Base-by-base conservation (phyloP, 441 rosid genomes). In the Pelargonium myrrhifolium region DNA sequence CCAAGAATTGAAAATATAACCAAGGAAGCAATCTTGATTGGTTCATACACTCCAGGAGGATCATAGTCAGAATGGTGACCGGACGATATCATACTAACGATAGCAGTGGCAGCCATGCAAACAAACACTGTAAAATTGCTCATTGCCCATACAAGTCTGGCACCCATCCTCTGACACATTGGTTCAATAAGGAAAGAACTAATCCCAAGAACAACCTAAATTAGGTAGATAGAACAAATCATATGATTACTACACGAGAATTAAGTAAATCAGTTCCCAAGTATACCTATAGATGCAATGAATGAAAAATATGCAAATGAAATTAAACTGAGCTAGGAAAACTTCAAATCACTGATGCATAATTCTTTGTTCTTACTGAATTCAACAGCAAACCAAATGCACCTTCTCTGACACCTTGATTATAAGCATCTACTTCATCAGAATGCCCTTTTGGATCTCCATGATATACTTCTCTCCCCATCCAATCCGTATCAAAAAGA, bases 381-480 rank as follows among this genome's bases (percentile, higher is more conserved):
- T 91, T 94, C 84, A 91, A 88, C 78, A 94, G 92, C 90, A 94
- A 87, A 80, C 99, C 99, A 79, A 94, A 85, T 77, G 99, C 96
- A 83, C 99, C 97, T 85, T 91, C 90, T 77, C 97, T 84, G 75
- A 89, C 96, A 66, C 97, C 99, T 81, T 86, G 83, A 79, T 84
- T 82, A 75, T 89, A 93, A 28, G 88, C 84, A 69, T 82, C 77
- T 18, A 83, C 84, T 72, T 75, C 87, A 70, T 73, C 55, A 55
- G 83, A 63, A 76, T 70, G 80, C 69, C 93, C 93, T n/a, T 79
- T 88, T 15, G 99, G 97, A 85, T 94, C 76, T 45, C 97, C 99
- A 69, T 88, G 96, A 79, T 91, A 91, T 61, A 94, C 96, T 82
- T 94, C 97, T 78, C 96, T 87, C 51, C 99, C 99, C 99, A 94